Evolutionary conservation across 1,284 basidiomycete genomes (phyloP).

Genomic region (Uromyces viciae-fabae): DNA sequence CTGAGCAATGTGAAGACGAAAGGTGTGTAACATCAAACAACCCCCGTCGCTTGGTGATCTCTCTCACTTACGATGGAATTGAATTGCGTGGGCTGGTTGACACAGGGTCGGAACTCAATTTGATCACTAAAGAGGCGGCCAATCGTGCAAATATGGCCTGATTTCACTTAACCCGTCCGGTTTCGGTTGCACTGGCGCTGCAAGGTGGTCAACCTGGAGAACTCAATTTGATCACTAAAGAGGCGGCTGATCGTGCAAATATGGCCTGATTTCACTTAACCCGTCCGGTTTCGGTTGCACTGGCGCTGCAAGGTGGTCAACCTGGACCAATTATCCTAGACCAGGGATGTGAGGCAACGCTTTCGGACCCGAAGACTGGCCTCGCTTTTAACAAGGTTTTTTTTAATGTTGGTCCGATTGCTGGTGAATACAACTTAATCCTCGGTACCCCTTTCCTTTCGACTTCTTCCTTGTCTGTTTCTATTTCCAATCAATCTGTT

Average conservation of each 20-base stretch:
- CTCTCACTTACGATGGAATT: neutral
- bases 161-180: neutral
- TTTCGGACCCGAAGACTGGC: neutral
- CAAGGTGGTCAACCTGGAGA: neutral
- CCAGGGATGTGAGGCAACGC: neutral
- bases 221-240: neutral
- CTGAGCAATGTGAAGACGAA: neutral
- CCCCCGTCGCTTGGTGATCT: no score
- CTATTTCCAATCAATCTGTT: neutral
- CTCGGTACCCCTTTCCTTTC: slow-evolving; percentile 7
- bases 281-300: neutral
- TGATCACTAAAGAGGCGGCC: neutral
- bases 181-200: neutral
- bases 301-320: neutral
- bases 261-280: neutral
- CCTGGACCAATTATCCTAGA: neutral
- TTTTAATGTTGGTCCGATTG: slow-evolving; percentile 9
- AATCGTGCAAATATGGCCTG: no score
- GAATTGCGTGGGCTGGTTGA: no score
- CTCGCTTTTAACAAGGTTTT: neutral
- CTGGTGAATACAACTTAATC: neutral
- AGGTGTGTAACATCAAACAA: neutral
- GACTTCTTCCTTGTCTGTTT: neutral
- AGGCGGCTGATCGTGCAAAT: no score
- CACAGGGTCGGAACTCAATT: no score